Base-by-base conservation (phyloP, 106 monocot species). In the Allium cepa region DNA sequence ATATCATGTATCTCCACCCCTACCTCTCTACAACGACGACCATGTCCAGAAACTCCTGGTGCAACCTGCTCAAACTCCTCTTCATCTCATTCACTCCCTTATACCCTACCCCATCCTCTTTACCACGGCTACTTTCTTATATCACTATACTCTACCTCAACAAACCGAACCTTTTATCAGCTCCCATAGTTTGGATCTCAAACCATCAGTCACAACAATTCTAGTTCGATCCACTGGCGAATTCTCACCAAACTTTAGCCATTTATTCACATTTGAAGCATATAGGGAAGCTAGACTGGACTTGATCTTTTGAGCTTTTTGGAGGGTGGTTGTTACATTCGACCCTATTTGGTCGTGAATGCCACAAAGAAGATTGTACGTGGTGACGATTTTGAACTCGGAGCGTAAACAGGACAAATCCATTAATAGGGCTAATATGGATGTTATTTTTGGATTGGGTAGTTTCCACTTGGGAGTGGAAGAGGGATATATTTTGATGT, bases 301-400 rank as follows among this genome's bases (percentile, higher is more conserved):
- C 4, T 73, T 73, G 46, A 73, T 46, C 46, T 4, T 13, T 53
- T 85, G 81, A 53, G 93, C 88, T 49, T 71, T 69, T 15, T 83
- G 85, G 49, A 93, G 83, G 36, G 89, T 80, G 63, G 73, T 17
- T 53, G 49, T 76, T 47, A 88, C 59, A 63, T 88, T 74, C 49
- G 71, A 66, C 63, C 86, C 88, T 83, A 83, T 89, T 57, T 81
- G 82, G 46, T 83, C 67, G 17, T 81, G 78, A 27, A 93, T 67
- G 7, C 66, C 76, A 52, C 80, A 76, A 63, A 83, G 76, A 15
- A 81, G 67, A 26, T 75, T 72, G 47, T 83, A 69, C 63, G 59
- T 79, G 65, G 79, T 85, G 46, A 59, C 75, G 11, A 22, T 22
- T 22, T 22, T 22, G 22, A 22, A 22, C 1, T 22, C 22, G 22